Conservation (phyloP, 1,284 basidiomycete species). For the Puccinia polysora region DNA sequence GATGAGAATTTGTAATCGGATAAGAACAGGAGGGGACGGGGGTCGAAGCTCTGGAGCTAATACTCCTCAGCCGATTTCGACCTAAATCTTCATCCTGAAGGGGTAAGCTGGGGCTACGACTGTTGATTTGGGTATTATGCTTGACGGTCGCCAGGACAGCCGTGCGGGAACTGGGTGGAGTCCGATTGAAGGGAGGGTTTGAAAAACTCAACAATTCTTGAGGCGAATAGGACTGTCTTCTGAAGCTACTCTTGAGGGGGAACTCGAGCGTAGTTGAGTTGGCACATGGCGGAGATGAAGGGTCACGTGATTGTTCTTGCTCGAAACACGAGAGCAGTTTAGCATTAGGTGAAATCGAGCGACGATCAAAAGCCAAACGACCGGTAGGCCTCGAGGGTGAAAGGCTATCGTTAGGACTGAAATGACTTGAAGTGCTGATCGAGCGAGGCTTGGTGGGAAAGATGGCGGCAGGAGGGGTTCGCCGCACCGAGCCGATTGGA, state of each 20-base stretch:
- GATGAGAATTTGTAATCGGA: too few relatives aligned
- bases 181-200: not conserved
- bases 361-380: not conserved
- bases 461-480: constrained; percentile 3
- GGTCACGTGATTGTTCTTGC: not conserved
- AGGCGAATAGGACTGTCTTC: constrained; percentile 27
- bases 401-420: not conserved
- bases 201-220: constrained; percentile 27
- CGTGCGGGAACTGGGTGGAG: not conserved
- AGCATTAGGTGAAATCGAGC: constrained; percentile 32
- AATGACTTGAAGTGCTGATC: not conserved
- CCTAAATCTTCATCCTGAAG: not conserved
- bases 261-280: constrained; percentile 11
- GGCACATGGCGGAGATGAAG: not conserved
- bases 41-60: constrained; percentile 11
- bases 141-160: not conserved
- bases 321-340: constrained; percentile 12
- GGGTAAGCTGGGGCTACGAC: constrained; percentile 23
- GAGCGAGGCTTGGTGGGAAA: not conserved
- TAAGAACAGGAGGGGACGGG: too few relatives aligned
- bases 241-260: constrained; percentile 35
- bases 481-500: not conserved
- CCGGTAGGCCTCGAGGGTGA: not conserved
- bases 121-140: constrained; percentile 30
- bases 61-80: constrained; percentile 1